Evolutionary conservation across 495 filamentous ascomycete species (phyloP).

Genomic region (Trichocladium uniseriatum): DNA sequence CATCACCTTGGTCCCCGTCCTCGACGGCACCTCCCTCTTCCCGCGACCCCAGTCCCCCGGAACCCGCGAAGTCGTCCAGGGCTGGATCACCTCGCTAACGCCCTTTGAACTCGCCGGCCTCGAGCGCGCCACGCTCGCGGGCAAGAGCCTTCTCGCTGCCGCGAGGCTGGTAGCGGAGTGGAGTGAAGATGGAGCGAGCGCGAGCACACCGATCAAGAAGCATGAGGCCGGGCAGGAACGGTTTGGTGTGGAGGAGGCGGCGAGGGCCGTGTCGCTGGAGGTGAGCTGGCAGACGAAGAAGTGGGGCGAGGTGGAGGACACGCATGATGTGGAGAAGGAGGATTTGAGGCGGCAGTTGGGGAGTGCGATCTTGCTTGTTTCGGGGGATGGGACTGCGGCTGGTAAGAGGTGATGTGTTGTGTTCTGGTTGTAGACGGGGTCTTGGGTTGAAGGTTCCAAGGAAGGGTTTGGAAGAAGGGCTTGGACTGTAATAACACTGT

Average conservation of each 20-base stretch:
- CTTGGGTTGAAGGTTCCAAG: no score
- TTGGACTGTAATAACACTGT: no score
- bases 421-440: no score
- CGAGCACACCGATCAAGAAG: no score
- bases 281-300: conserved; percentile 80
- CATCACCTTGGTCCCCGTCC: conserved; percentile 60
- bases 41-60: conserved; percentile 59
- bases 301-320: conserved; percentile 98
- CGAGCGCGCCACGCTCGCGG: conserved; percentile 71
- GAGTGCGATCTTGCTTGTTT: conserved; percentile 70
- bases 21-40: conserved; percentile 64
- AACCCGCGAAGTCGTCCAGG: conserved; percentile 63
- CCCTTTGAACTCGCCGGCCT: conserved; percentile 76
- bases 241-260: conserved; percentile 64
- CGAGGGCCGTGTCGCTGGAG: conserved; percentile 69
- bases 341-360: conserved; percentile 84
- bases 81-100: conserved; percentile 65
- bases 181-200: conserved; percentile 54
- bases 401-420: not conserved
- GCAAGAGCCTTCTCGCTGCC: conserved; percentile 75
- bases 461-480: no score
- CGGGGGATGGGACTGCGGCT: conserved; percentile 36
- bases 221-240: conserved; percentile 17
- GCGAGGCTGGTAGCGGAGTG: conserved; percentile 75
- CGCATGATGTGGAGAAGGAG: conserved; percentile 93